Evolutionary conservation across 1,284 basidiomycete genomes (phyloP), one percentile per base, ranked within the genome.

Genomic region (Pholiota adiposa): DNA sequence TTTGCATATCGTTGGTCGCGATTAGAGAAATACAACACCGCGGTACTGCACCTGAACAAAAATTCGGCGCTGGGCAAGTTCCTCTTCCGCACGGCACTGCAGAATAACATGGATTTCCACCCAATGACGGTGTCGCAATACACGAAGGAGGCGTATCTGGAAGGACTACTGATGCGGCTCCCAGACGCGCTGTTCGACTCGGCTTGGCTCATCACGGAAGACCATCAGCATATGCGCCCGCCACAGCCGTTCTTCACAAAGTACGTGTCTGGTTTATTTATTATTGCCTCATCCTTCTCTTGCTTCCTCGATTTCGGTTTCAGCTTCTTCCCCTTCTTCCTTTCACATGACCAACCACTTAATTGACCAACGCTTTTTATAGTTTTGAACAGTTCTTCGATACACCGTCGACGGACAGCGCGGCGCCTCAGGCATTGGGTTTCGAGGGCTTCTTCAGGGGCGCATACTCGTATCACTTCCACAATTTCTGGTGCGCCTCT

Each of bases 1-100:
- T 96, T 94, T 66, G 92, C 93, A 4, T 96, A 94, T 70, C 82
- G 92, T 2, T 94, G 93, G 93, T 89, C 87, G 38, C 85, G 90
- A 58, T 75, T 93, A 62, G 82, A 88, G 65, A 90, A 88, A 69
- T 94, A 94, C 73, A 94, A 94, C 76, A 95, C 93, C 14, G 93
- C 93, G 1, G 90, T 95, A 3, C 82, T 95, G 58, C 90, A 88
- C 68, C 78, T 96, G 75, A 91, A 93, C 79, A 92, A 91, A 69
- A 84, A 85, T 4, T 91, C 89, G 6, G 93, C 93, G 2, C 75
- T 96, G 18, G 90, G 90, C 21, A 88, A 85, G 46, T 93, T 94
- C 74, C 75, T 96, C 58, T 93, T 96, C 79, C 85, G 88, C 51
- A 93, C 92, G 1, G 92, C 92, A n/a, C 74, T 95, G 62, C 89